Base-by-base conservation (phyloP, 2,329 filamentous ascomycete species). In the Acarospora socialis region DNA sequence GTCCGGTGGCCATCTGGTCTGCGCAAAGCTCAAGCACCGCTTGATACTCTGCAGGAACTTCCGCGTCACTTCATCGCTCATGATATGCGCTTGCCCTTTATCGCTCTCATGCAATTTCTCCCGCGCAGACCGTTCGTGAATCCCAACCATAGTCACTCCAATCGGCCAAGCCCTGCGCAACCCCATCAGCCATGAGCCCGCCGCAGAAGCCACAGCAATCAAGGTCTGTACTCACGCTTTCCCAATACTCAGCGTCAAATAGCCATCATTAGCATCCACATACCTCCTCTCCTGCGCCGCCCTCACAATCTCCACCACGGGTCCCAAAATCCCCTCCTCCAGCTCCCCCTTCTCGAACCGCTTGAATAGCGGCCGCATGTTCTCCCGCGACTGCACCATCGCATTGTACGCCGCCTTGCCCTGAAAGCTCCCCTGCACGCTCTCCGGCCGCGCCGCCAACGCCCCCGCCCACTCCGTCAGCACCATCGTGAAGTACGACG, bases 11-110 rank as follows among this genome's bases (percentile, higher is more conserved):
- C 90, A 98, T 45, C 87, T 73, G 18, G 90, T 86, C 60, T 98
- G 90, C 16, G 87, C 84, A 68, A 94, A 98, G 39, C 82, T 95
- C 51, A 98, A 59, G 51, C 86, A 94, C 27, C 90, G 68, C 66
- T 98, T 98, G 55, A 98, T 95, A 52, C 87, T 94, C 62, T 98
- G 90, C 44, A 98, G 57, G 52, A 86, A 94, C 60, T 95, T 98
- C 43, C 90, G 71, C 32, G 90, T 98, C 26, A 80, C 76, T 60
- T 98, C 90, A 52, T 95, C 90, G 36, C 84, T 87, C 77, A 98
- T 84, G 46, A 95, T 93, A 54, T 98, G 86, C 3, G 87, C 90
- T 48, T 84, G 78, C 36, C 77, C 78, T 43, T 71, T 69, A 41
- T 72, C 70, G 38, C 63, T 68, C 53, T 90, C 74, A 52, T 95